phyloP scores from a whole-genome alignment of 2,329 filamentous ascomycete species.

The Xylaria hypoxylon region DNA sequence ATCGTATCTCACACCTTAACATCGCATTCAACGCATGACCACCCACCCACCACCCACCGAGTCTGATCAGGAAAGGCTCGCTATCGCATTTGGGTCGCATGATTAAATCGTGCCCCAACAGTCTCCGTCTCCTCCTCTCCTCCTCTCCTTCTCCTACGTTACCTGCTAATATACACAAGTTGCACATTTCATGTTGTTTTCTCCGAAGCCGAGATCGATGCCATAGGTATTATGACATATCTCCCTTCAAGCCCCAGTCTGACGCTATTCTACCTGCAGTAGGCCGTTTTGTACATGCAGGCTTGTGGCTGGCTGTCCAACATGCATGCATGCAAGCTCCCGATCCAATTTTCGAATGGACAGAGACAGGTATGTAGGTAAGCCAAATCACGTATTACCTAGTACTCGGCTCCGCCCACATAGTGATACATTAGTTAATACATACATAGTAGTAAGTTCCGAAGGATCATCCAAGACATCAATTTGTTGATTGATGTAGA shows the following conservation, averaged over 20 bases:
- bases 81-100: constrained; percentile 25
- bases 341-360: not conserved
- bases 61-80: constrained; percentile 35
- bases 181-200: not conserved
- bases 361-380: not conserved
- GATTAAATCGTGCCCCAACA: constrained; percentile 21
- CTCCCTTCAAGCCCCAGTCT: constrained; percentile 5
- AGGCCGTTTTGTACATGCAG: constrained; percentile 20
- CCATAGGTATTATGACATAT: not conserved
- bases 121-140: not conserved
- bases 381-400: constrained; percentile 1
- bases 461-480: not conserved
- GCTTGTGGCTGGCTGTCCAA: constrained; percentile 27
- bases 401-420: no score
- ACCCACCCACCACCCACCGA: constrained; percentile 17
- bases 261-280: constrained; percentile 13
- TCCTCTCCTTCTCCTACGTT: not conserved
- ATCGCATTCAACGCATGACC: constrained; percentile 29
- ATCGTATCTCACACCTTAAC: constrained; percentile 20
- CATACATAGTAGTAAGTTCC: not conserved
- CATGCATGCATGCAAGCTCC: constrained; percentile 26
- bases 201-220: not conserved
- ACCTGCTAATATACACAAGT: not conserved
- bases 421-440: not conserved
- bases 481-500: not conserved